Percentiles rank a stretch among this genome's conserved stretches.
phyloP scores from a whole-genome alignment of 2,329 filamentous ascomycete species.

The Phyllosticta ampelicida region DNA sequence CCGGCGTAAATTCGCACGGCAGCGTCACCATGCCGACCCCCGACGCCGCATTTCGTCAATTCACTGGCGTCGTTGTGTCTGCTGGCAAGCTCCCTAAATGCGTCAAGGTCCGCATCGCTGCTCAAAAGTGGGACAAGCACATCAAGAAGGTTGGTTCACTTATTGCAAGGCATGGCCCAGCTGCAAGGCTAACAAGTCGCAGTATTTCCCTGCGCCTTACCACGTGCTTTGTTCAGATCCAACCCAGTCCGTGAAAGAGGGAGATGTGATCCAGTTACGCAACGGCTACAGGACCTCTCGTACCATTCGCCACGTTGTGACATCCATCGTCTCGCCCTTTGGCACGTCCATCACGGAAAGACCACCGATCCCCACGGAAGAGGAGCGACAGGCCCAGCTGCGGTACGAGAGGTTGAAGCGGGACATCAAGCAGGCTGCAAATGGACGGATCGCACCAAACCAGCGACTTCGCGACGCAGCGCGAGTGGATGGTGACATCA shows the following conservation, averaged over 20 bases:
- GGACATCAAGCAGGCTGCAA: conserved; percentile 40
- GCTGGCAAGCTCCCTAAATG: conserved; percentile 69
- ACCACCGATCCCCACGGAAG: conserved; percentile 53
- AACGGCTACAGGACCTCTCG: conserved; percentile 55
- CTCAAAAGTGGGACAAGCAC: conserved; percentile 59
- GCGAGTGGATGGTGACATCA: conserved; percentile 18
- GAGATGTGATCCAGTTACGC: conserved; percentile 64
- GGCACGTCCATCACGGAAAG: conserved; percentile 53
- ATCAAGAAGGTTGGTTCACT: conserved; percentile 54
- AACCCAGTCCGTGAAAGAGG: conserved; percentile 57
- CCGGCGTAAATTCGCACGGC: not conserved
- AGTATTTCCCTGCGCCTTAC: conserved; percentile 55
- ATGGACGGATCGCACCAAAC: conserved; percentile 20
- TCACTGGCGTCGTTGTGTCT: conserved; percentile 59
- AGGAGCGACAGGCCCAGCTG: conserved; percentile 48
- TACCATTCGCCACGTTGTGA: conserved; percentile 62
- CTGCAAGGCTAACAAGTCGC: not conserved
- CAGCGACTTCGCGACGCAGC: conserved; percentile 20
- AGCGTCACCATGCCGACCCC: conserved; percentile 4
- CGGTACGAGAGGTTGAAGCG: conserved; percentile 48
- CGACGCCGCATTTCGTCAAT: conserved; percentile 15
- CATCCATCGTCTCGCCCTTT: conserved; percentile 61
- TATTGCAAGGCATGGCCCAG: not conserved
- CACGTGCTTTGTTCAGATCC: conserved; percentile 71
- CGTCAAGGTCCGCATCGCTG: conserved; percentile 64